Percentiles rank a stretch among this genome's conserved stretches.
Conservation (phyloP, 176 grass and related monocot species). For the Ensete glaucum region DNA sequence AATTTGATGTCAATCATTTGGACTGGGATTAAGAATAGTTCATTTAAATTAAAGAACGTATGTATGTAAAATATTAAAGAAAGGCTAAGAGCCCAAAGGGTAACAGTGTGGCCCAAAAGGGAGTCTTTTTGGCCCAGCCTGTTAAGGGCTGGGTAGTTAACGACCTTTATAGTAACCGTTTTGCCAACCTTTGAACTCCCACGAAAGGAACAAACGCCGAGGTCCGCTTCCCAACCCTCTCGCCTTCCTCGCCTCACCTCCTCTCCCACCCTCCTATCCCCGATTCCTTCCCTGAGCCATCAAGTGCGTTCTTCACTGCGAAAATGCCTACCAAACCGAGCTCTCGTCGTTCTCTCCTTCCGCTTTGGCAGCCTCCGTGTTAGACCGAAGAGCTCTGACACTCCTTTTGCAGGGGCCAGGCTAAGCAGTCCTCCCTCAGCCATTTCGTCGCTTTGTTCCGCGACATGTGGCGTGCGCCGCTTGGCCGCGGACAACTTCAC, state of each 20-base stretch:
- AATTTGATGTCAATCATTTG: too few relatives aligned
- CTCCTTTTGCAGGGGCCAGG: conserved; percentile 13
- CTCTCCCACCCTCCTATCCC: conserved; percentile 22
- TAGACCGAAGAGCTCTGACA: conserved; percentile 14
- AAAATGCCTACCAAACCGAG: conserved; percentile 10
- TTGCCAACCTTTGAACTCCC: too few relatives aligned
- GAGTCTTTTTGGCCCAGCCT: too few relatives aligned
- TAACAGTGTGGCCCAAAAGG: too few relatives aligned
- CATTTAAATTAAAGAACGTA: too few relatives aligned
- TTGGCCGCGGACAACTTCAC: conserved; percentile 3
- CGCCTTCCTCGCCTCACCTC: conserved; percentile 22
- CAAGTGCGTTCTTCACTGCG: conserved; percentile 9
- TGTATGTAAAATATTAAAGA: too few relatives aligned
- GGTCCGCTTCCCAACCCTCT: background rate
- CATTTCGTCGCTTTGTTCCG: conserved; percentile 1
- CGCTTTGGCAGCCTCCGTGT: conserved; percentile 10
- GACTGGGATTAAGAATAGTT: too few relatives aligned
- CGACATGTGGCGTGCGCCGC: conserved; percentile 3
- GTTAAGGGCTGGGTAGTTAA: too few relatives aligned
- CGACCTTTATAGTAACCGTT: too few relatives aligned
- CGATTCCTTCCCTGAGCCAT: conserved; percentile 9
- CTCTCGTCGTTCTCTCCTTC: conserved; percentile 10
- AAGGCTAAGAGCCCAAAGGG: too few relatives aligned
- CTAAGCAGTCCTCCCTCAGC: conserved; percentile 15
- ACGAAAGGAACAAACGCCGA: too few relatives aligned